Base-by-base conservation (phyloP, 495 filamentous ascomycete species). In the Trichoderma virens region DNA sequence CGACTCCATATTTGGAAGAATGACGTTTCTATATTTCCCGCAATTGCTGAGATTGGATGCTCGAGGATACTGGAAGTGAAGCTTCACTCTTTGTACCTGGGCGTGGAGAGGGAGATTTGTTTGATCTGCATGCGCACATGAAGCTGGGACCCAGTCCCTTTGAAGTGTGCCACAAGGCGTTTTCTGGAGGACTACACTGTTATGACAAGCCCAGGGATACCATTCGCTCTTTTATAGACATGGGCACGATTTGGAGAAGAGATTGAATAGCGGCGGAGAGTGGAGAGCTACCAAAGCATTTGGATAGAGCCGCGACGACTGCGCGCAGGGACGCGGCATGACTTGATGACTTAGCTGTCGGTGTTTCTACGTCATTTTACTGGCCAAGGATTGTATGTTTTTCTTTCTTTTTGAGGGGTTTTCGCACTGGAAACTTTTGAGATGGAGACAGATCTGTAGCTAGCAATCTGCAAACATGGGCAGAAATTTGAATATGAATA, bases 61-160 rank as follows among this genome's bases (percentile, higher is more conserved):
- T 60, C 31, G 56, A 30, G 51, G 51, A 56, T 56, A 30, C 51
- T 27, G 51, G 4, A 56, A 14, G 16, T 30, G 51, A 30, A 30
- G 1, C 11, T 61, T 61, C 51, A 56, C 51, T 61, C 59, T 16
- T 32, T 38, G 59, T 27, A 61, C 28, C 31, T 25, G 0, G 59
- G 59, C 59, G 16, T 35, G 59, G 30, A n/a, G 31, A 23, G 59
- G 31, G 31, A 14, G 31, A 35, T 30, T 27, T n/a, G 30, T 35
- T 34, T 39, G 4, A 30, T 61, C 18, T 61, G 51, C 51, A 56
- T 56, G 51, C 51, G 27, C 51, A 30, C 51, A 56, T 28, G 51
- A 56, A 28, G 16, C 51, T n/a, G 51, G 51, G 51, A 27, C 51
- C 51, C 51, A 56, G 51, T 56, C 51, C 51, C n/a, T 56, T n/a